Evolutionary conservation across 75 land plant genomes (phyloP), one percentile per base, ranked within the genome.

Genomic region (Adiantum capillusveneris): DNA sequence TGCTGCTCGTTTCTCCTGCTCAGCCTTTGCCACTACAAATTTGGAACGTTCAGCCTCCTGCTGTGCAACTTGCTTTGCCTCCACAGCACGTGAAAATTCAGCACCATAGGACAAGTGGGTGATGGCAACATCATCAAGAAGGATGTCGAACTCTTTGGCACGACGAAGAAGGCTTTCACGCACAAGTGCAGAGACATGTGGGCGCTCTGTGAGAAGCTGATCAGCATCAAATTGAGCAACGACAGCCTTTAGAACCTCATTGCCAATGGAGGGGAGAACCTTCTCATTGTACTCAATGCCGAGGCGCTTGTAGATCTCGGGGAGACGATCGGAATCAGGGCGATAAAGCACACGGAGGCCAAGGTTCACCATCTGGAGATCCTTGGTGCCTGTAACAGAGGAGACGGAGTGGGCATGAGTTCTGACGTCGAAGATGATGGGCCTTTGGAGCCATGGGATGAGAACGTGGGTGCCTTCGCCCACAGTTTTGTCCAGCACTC

Each of bases 51-150:
- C 96, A 0, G 96, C 96, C 74, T 90, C 96, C 76, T 90, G 96
- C 70, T 90, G 96, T 0, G 96, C 96, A 29, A 90, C 96, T 72
- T 90, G 96, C 81, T 90, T 90, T 71, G 84, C 84, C 83, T 90
- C 96, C 6, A 88, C 96, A n/a, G 96, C 96, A 61, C 57, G 66
- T 18, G 96, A 87, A 75, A 90, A 90, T 71, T 90, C 96, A 0
- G 83, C 53, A 6, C 96, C 94, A 48, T 90, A 90, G 0, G 83
- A 79, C 30, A 90, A 67, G 37, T 90, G 94, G 12, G 96, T 90
- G 58, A 90, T 87, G 17, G 96, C 96, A 21, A 90, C 93, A 52
- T 90, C 96, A 29, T 90, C 96, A 29, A 90, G 65, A 25, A 84
- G 64, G 29, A 90, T 84, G 69, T 88, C 75, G 66, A 90, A 90